phyloP scores from a whole-genome alignment of 23 red algal genomes.

The Cyanidioschyzon merolae region DNA sequence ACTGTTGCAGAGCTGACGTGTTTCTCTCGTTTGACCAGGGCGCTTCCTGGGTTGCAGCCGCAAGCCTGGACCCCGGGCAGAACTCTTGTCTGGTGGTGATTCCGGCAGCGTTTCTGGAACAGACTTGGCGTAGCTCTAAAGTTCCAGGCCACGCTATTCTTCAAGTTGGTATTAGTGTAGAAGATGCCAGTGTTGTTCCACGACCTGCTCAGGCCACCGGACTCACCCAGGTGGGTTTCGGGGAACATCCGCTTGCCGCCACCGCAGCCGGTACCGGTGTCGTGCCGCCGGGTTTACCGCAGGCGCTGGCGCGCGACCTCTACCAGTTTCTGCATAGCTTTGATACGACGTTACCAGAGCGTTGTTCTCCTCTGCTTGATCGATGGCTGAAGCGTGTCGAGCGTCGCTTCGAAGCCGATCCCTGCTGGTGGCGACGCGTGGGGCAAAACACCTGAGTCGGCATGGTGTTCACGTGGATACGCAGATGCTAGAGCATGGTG shows the following conservation, averaged over 20 bases:
- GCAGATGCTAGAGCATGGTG: too few species aligned
- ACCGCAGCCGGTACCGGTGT: not conserved
- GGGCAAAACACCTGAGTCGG: too few species aligned
- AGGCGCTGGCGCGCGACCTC: slow-evolving; percentile 11
- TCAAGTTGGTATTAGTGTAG: not conserved
- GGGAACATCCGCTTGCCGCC: not conserved
- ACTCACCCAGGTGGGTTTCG: not conserved
- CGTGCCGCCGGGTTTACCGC: not conserved
- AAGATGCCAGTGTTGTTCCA: not conserved
- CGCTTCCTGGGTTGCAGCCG: not conserved
- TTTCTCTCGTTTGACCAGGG: not conserved
- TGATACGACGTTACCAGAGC: not conserved
- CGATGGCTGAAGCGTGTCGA: not conserved
- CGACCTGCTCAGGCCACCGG: not conserved
- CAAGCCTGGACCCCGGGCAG: not conserved
- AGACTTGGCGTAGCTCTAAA: not conserved
- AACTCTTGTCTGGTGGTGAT: not conserved
- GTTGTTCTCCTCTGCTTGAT: not conserved
- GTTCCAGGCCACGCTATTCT: not conserved
- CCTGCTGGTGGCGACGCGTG: not conserved
- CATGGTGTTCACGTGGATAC: too few species aligned
- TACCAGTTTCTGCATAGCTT: slow-evolving; percentile 1
- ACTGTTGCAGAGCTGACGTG: not conserved
- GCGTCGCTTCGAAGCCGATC: not conserved
- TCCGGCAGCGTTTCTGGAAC: not conserved